Base-by-base conservation (phyloP, 805 yeast genomes). In the Hanseniaspora guilliermondii region DNA sequence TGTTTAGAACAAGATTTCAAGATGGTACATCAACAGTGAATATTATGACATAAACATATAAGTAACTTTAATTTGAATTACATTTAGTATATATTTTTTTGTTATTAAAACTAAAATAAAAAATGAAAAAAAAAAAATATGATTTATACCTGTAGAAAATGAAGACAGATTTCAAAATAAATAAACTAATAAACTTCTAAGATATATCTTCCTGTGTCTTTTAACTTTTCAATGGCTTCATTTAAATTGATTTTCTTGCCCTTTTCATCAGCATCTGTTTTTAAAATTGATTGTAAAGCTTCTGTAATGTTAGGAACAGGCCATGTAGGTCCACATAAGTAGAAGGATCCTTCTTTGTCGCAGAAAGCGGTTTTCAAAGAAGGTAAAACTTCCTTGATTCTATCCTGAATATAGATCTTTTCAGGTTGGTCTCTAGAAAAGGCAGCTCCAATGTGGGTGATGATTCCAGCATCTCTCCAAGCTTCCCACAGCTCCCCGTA, bases 401-500 rank as follows among this genome's bases (percentile, higher is more conserved):
- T 80, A 70, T 91, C 97, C 71, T 91, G 97, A 63, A 91, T 91
- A 70, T 91, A 91, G 59, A 91, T 82, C 78, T 91, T 91, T 68
- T 88, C 79, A 8, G 91, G 85, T 72, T 91, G 97, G 70, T 91
- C 97, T 77, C 97, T 86, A 19, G 96, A 87, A 76, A 91, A 91
- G 3, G 97, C 97, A 35, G 97, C 97, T 63, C 97, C 97, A 58
- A 91, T 82, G 64, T 87, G 94, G 16, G 97, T 91, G 66, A 91
- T 76, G 55, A 91, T 70, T 55, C 96, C 96, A 4, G 96, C 95
- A 64, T 82, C 88, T 71, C 83, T 80, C 70, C 86, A 88, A 35
- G 96, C 96, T 73, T 91, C 97, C 95, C 96, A 91, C 60, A 88
- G 75, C 71, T 91, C 97, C 66, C 97, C 97, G 64, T 91, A 88